Evolutionary conservation across 768 basidiomycete species (phyloP), one percentile per base, ranked within the genome.

Genomic region (Kwoniella newhampshirensis): DNA sequence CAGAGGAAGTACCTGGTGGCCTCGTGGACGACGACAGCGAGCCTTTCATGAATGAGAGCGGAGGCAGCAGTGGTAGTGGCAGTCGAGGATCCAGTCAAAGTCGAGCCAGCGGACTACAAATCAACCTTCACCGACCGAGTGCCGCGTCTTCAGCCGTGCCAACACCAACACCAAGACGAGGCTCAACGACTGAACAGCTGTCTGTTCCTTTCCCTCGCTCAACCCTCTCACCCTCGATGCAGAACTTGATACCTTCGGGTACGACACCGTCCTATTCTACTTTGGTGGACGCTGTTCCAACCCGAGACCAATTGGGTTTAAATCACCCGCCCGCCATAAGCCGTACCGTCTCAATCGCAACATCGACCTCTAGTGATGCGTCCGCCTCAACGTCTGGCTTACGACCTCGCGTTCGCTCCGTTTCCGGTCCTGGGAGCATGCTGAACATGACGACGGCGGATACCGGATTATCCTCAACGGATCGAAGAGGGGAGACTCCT

Each of bases 401-500:
- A 13, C 32, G 13, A 32, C 32, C 32, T 13, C 32, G 32, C 32
- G 32, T 6, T 32, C 37, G 39, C 4, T 49, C 54, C 42, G 20
- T 37, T 4, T 54, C 52, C 20, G 51, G 53, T 28, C 53, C 53
- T 11, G 43, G 53, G 2, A 28, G 27, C 13, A 43, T 26, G 17
- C 20, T 37, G 12, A 30, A 56, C 12, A 30, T 15, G 23, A 25
- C 42, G 13, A 51, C 51, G 12, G 23, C 17, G 0, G 57, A 50
- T 25, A 39, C 21, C 18, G 32, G 32, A 32, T 40, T 46, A 1
- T 56, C 54, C 9, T 51, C 27, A 15, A 25, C 28, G 37, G 30
- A 52, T 35, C 55, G 70, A 7, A 68, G 66, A 47, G 70, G 70
- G 8, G 36, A 25, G 3, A 72, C 70, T n/a, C 65, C 63, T 3